A percentile compares a stretch with the other conserved stretches of the same genome.
Conservation (phyloP, 2,329 filamentous ascomycete genomes). For the Xylariaceae sp. region DNA sequence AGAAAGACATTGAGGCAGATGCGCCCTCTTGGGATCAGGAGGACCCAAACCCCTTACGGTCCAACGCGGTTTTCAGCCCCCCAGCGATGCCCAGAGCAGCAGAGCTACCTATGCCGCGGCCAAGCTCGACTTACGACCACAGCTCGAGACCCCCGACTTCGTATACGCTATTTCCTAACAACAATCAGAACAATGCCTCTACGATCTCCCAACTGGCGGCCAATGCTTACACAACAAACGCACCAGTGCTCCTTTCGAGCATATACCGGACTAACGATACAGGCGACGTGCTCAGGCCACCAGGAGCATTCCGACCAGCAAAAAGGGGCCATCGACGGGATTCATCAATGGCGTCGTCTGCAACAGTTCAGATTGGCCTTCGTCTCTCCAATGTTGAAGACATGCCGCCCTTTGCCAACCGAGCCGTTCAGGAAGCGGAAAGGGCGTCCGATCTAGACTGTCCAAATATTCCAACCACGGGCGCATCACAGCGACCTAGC, state of each 20-base stretch:
- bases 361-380: constrained; percentile 65
- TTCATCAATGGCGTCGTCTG: constrained; percentile 56
- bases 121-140: constrained; percentile 18
- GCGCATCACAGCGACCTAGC: constrained; percentile 20
- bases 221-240: constrained; percentile 35
- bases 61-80: constrained; percentile 23
- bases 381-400: constrained; percentile 55
- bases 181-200: constrained; percentile 21
- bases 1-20: constrained; percentile 26
- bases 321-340: constrained; percentile 43
- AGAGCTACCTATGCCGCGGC: constrained; percentile 23
- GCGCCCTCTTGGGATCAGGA: constrained; percentile 11
- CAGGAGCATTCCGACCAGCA: constrained; percentile 33
- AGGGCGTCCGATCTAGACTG: constrained; percentile 32
- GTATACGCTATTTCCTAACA: constrained; percentile 33
- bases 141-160: constrained; percentile 27
- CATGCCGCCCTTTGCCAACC: constrained; percentile 31
- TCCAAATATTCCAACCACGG: constrained; percentile 16
- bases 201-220: constrained; percentile 36
- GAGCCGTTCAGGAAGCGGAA: constrained; percentile 23
- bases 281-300: constrained; percentile 31
- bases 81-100: constrained; percentile 19
- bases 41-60: constrained; percentile 26
- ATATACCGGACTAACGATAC: constrained; percentile 9
- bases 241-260: constrained; percentile 5